Base-by-base conservation (phyloP, 2,329 filamentous ascomycete genomes). In the Huntiella omanensis region DNA sequence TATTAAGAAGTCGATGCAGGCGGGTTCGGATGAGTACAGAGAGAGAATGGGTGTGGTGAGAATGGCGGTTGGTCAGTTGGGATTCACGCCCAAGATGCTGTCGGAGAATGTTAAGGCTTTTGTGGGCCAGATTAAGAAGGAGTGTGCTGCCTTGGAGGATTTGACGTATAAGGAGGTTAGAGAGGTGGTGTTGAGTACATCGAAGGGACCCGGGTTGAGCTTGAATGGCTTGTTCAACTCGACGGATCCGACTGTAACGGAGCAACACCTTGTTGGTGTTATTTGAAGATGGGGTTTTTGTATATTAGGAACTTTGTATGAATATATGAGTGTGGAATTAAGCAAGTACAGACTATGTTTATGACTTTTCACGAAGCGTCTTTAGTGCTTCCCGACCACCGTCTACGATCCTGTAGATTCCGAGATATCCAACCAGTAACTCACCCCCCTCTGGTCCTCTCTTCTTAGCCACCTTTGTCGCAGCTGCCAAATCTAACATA, bases 1-100 rank as follows among this genome's bases (percentile, higher is more conserved):
- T 58, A 73, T 94, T 12, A 71, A 71, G 46, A 62, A 68, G n/a
- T 71, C 77, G 33, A 82, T 98, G 56, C 75, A 73, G 55, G 76
- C 85, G 11, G 86, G 88, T 51, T 84, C 79, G 46, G 83, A 79
- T 45, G 77, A 87, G 54, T 98, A 94, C 65, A 77, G 85, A 58
- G 91, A 98, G 66, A 73, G 80, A 54, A 63, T 78, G 53, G 91
- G 86, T 12, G 83, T 91, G 28, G 75, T 98, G 47, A 72, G 87
- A 50, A 74, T 96, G 69, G 80, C 86, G n/a, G 74, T 98, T 51
- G 91, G 88, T 4, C 86, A 95, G 64, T 63, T 98, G 58, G 81
- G 75, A 1, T 93, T 93, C 64, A 83, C 84, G 5, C 86, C 91
- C 3, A 78, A 91, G 55, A 77, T 91, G 70, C 64, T 98, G 64